Percentiles rank a stretch among this genome's conserved stretches.
Conservation (phyloP, 2,329 filamentous ascomycete genomes). For the Emergomyces africanus region DNA sequence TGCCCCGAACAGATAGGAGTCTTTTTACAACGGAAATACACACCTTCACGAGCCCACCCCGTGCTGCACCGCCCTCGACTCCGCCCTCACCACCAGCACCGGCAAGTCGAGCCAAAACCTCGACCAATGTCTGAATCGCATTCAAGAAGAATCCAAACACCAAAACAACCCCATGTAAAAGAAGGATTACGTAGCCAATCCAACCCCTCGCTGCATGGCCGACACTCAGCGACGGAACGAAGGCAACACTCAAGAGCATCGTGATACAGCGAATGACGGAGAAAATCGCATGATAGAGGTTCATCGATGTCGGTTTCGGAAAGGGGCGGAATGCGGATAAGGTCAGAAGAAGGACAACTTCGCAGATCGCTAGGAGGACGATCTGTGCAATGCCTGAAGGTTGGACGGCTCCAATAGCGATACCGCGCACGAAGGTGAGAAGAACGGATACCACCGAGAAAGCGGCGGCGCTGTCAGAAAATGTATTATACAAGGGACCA, state of each 20-base stretch:
- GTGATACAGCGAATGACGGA: constrained; percentile 62
- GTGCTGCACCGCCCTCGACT: constrained; percentile 49
- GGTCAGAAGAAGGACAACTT: constrained; percentile 79
- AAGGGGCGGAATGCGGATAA: constrained; percentile 85
- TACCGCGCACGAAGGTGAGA: constrained; percentile 71
- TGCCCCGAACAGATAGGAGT: not conserved
- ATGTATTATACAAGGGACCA: constrained; percentile 93
- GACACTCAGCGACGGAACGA: constrained; percentile 71
- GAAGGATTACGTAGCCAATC: constrained; percentile 84
- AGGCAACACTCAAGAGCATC: constrained; percentile 65
- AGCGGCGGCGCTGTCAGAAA: constrained; percentile 80
- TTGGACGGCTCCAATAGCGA: constrained; percentile 87
- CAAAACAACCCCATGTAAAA: constrained; percentile 73
- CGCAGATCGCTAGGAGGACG: constrained; percentile 82
- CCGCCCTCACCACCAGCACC: constrained; percentile 63
- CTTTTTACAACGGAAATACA: constrained; percentile 8
- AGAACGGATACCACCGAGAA: constrained; percentile 82
- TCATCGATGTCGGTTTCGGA: constrained; percentile 88
- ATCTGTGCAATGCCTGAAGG: constrained; percentile 87
- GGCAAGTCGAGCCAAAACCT: constrained; percentile 69
- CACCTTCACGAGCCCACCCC: constrained; percentile 70
- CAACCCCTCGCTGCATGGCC: constrained; percentile 73
- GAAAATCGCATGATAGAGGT: constrained; percentile 83
- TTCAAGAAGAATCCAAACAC: constrained; percentile 91
- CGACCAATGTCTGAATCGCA: constrained; percentile 76